phyloP scores from a whole-genome alignment of 305 asterid genomes.

The Fraxinus floribunda region DNA sequence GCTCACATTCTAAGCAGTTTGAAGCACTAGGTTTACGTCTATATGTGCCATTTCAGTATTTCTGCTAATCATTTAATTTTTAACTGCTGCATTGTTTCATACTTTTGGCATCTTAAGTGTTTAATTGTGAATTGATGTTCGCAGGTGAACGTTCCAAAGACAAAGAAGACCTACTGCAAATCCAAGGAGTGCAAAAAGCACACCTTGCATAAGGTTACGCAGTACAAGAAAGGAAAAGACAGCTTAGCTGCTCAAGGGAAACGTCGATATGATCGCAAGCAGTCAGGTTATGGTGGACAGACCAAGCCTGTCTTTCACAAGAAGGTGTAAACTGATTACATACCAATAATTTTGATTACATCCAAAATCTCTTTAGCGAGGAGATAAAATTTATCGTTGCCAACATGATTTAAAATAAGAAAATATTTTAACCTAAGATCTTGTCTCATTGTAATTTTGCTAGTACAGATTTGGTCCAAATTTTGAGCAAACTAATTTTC shows the following conservation, averaged over 20 bases:
- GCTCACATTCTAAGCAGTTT: neutral
- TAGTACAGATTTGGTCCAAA: neutral
- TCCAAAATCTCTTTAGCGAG: neutral
- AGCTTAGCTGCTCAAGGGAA: slow-evolving; percentile 56
- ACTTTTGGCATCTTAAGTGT: neutral
- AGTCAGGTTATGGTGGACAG: slow-evolving; percentile 12
- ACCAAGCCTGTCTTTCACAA: too few relatives aligned
- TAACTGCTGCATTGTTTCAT: neutral
- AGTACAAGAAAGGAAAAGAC: slow-evolving; percentile 56
- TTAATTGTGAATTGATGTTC: neutral
- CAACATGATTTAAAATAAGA: neutral
- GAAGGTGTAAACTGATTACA: too few relatives aligned
- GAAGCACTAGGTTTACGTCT: too few relatives aligned
- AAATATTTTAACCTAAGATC: neutral
- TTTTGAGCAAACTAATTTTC: neutral
- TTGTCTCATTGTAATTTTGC: neutral
- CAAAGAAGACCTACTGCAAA: slow-evolving; percentile 56
- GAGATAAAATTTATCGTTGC: neutral
- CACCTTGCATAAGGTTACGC: slow-evolving; percentile 57
- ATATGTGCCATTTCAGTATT: too few relatives aligned
- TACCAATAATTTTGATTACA: neutral
- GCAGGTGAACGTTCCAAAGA: slow-evolving; percentile 54
- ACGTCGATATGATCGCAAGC: slow-evolving; percentile 58
- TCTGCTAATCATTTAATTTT: neutral
- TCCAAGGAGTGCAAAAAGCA: slow-evolving; percentile 61